phyloP scores from a whole-genome alignment of 768 basidiomycete species.

The Rhodotorula toruloides region DNA sequence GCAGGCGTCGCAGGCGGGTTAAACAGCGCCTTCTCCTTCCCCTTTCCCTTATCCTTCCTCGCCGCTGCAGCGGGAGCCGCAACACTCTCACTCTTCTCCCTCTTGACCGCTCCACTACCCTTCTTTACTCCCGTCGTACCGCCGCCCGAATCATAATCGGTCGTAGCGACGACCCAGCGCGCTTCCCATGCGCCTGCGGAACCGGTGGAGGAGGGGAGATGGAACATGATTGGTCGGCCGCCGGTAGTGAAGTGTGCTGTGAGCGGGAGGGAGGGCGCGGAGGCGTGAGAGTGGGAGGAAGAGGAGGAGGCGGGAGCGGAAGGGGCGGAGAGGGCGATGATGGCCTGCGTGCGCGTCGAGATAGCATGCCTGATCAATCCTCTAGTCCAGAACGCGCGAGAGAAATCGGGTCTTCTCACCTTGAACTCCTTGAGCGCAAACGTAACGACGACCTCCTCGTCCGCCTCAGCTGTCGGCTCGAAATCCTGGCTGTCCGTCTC shows the following conservation, averaged over 20 bases:
- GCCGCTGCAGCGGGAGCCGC: neutral
- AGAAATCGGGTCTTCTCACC: conserved; percentile 1
- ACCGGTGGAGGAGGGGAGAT: neutral
- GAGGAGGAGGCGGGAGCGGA: neutral
- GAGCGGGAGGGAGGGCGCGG: conserved; percentile 4
- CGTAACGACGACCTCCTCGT: conserved; percentile 9
- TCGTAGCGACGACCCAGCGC: conserved; percentile 30
- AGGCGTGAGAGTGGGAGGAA: neutral
- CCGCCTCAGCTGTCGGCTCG: neutral
- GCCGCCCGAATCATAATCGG: conserved; percentile 24
- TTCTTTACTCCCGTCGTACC: neutral
- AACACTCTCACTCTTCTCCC: conserved; percentile 12
- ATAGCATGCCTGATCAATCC: no score
- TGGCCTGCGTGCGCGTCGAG: conserved; percentile 2
- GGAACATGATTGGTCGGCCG: conserved; percentile 24
- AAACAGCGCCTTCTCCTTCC: neutral
- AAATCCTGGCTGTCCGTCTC: no score
- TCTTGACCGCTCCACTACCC: conserved; percentile 9
- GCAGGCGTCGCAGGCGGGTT: neutral
- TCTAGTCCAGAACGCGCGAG: no score
- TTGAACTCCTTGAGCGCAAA: conserved; percentile 35
- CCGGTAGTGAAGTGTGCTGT: conserved; percentile 24
- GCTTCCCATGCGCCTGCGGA: conserved; percentile 9
- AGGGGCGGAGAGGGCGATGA: conserved; percentile 29
- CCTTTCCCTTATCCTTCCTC: neutral